Conservation (phyloP, 164 flowering plant genomes). For the Macadamia tetraphylla region DNA sequence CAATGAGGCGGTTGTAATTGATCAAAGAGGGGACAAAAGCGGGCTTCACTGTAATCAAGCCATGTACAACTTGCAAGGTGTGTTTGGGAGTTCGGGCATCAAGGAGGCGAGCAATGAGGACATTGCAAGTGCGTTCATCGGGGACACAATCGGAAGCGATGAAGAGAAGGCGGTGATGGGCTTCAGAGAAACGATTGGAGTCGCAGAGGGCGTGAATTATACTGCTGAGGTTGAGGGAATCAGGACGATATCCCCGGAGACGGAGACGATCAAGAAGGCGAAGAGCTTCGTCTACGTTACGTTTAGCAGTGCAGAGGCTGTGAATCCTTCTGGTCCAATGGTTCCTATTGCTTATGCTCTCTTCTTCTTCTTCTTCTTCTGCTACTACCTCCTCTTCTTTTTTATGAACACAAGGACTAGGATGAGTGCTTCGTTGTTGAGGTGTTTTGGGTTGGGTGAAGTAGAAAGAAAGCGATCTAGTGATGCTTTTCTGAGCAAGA, state of each 20-base stretch:
- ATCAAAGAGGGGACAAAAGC: conserved; percentile 68
- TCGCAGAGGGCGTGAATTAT: conserved; percentile 71
- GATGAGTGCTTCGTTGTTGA: background rate
- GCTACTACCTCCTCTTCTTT: conserved; percentile 4
- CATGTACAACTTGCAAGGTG: conserved; percentile 33
- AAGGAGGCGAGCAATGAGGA: conserved; percentile 72
- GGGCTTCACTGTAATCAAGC: conserved; percentile 39
- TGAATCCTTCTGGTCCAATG: conserved; percentile 68
- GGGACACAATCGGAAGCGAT: conserved; percentile 41
- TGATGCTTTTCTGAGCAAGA: background rate
- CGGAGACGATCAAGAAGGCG: conserved; percentile 53
- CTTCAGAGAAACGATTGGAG: conserved; percentile 60
- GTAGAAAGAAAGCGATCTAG: conserved; percentile 13
- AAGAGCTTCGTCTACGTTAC: conserved; percentile 58
- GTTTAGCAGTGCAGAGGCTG: conserved; percentile 41
- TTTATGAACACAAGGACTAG: background rate
- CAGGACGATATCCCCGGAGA: conserved; percentile 54
- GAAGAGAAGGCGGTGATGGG: conserved; percentile 54
- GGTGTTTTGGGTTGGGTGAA: conserved; percentile 1
- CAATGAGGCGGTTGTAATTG: conserved; percentile 69
- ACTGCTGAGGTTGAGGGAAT: conserved; percentile 62
- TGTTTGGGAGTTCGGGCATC: conserved; percentile 33
- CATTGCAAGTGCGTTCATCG: conserved; percentile 79
- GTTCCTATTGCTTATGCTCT: conserved; percentile 25
- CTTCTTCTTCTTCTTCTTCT: conserved; percentile 15